These are phyloP conservation scores for Talaromyces marneffei DNA, from an alignment of 2,329 filamentous ascomycete genomes.

Conservation along the genomic window DNA sequence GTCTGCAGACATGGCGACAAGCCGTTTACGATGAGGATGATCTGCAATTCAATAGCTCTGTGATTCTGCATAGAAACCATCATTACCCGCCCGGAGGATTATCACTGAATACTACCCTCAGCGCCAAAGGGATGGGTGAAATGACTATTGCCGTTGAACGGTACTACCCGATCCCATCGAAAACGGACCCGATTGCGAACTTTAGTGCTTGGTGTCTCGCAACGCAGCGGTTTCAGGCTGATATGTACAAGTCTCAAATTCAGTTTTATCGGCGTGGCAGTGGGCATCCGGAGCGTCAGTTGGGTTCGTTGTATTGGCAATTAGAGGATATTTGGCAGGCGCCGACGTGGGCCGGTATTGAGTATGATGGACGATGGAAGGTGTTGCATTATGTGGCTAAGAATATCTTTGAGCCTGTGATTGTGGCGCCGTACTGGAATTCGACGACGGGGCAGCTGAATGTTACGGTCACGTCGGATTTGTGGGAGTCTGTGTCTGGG, in stretches of 20 bases:
- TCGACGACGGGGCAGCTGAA: constrained; percentile 45
- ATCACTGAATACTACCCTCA: constrained; percentile 37
- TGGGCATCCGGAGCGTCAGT: constrained; percentile 52
- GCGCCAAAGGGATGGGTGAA: constrained; percentile 41
- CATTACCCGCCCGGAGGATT: constrained; percentile 51
- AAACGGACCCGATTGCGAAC: constrained; percentile 50
- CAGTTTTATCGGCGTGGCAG: constrained; percentile 57
- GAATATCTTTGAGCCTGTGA: constrained; percentile 54
- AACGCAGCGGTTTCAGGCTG: constrained; percentile 60
- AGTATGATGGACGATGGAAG: constrained; percentile 60
- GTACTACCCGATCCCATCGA: constrained; percentile 55
- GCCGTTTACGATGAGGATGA: constrained; percentile 49
- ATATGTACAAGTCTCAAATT: constrained; percentile 57
- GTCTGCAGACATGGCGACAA: constrained; percentile 53
- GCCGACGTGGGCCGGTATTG: constrained; percentile 58
- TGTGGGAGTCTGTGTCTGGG: constrained; percentile 48
- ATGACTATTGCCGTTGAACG: constrained; percentile 53
- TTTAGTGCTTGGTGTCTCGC: constrained; percentile 58
- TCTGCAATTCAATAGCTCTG: constrained; percentile 53
- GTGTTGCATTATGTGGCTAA: constrained; percentile 54
- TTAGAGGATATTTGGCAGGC: constrained; percentile 61
- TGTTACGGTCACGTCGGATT: constrained; percentile 53
- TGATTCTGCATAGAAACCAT: constrained; percentile 53
- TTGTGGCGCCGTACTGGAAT: constrained; percentile 55
- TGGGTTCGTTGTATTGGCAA: constrained; percentile 60